A percentile compares a stretch with the other conserved stretches of the same genome.
Evolutionary conservation across 257 asterid genomes (phyloP).

Genomic region (Capsicum baccatum): DNA sequence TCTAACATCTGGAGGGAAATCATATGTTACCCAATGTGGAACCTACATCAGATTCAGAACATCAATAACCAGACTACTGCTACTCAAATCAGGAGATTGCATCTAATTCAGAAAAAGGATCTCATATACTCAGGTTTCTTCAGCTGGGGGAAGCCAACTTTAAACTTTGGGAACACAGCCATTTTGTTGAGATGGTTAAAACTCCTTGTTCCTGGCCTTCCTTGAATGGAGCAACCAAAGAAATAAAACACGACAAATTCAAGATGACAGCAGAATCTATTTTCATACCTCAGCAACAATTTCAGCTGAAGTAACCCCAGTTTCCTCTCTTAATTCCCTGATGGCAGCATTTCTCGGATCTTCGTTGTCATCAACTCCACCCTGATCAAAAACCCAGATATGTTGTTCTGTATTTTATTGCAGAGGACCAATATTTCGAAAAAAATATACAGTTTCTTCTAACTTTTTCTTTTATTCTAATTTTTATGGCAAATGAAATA

Average conservation of each 20-base stretch:
- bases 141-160: background rate
- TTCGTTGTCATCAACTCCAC: constrained; percentile 86
- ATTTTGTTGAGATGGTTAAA: background rate
- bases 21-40: constrained; percentile 90
- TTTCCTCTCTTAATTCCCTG: constrained; percentile 92
- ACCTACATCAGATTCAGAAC: constrained; percentile 54
- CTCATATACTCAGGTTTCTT: background rate
- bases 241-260: background rate
- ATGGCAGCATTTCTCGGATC: constrained; percentile 84
- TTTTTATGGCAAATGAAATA: background rate
- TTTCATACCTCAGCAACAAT: constrained; percentile 73
- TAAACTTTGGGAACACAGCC: background rate
- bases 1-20: constrained; percentile 90
- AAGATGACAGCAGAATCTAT: constrained; percentile 24
- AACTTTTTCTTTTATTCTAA: background rate
- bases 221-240: background rate
- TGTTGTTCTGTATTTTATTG: background rate
- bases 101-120: background rate
- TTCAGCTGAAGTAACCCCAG: constrained; percentile 90
- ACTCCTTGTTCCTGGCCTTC: background rate
- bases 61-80: constrained; percentile 33
- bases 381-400: constrained; percentile 48
- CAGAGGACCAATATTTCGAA: background rate
- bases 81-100: constrained; percentile 20
- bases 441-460: background rate